Percentiles rank a stretch among this genome's conserved stretches.
phyloP scores from a whole-genome alignment of 2,329 filamentous ascomycete genomes.

The Hirsutella thompsonii region DNA sequence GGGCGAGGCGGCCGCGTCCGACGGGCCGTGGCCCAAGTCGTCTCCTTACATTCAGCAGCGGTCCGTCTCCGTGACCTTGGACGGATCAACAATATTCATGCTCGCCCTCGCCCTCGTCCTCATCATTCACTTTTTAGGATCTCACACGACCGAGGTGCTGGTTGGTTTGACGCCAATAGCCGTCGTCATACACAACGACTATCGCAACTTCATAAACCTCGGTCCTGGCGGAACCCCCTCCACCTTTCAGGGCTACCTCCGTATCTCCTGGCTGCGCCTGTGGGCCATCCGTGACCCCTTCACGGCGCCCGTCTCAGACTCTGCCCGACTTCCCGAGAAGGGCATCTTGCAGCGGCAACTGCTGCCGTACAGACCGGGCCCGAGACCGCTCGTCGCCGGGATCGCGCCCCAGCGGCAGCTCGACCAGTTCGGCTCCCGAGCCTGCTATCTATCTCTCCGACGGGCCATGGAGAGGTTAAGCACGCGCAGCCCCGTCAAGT shows the following conservation, averaged over 20 bases:
- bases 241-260: constrained; percentile 59
- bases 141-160: constrained; percentile 33
- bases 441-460: constrained; percentile 43
- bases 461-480: constrained; percentile 39
- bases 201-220: constrained; percentile 60
- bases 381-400: constrained; percentile 55
- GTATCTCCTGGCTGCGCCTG: constrained; percentile 58
- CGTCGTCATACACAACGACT: constrained; percentile 54
- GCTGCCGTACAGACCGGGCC: constrained; percentile 49
- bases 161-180: constrained; percentile 34
- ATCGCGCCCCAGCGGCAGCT: constrained; percentile 75
- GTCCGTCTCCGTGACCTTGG: constrained; percentile 39
- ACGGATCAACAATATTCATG: constrained; percentile 33
- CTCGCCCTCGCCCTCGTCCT: constrained; percentile 32
- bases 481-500: constrained; percentile 25
- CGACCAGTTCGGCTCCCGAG: constrained; percentile 45
- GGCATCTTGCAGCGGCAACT: constrained; percentile 42
- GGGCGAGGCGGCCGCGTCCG: background rate
- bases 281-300: constrained; percentile 63
- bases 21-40: background rate
- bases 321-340: constrained; percentile 33
- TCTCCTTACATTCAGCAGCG: constrained; percentile 25
- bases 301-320: constrained; percentile 37
- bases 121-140: constrained; percentile 37
- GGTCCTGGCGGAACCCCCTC: constrained; percentile 71